A percentile compares a stretch with the other conserved stretches of the same genome.
phyloP scores from a whole-genome alignment of 2,329 filamentous ascomycete genomes.

The Alternaria consortialis region DNA sequence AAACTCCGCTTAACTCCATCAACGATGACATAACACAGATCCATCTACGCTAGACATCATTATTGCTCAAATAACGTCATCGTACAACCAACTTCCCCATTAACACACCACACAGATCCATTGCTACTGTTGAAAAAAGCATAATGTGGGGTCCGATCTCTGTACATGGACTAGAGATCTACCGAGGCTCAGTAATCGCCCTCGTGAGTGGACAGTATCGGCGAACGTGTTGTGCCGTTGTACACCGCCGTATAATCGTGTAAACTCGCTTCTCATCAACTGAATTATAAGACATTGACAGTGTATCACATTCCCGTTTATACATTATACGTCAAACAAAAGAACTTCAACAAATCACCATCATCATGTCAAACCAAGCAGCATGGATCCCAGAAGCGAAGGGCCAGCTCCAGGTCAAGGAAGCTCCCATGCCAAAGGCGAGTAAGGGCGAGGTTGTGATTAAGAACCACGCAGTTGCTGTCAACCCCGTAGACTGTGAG shows the following conservation, averaged over 20 bases:
- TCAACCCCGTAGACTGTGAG: slow-evolving; percentile 47
- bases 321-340: not conserved
- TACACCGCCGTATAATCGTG: not conserved
- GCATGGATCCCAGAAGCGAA: slow-evolving; percentile 44
- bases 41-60: slow-evolving; percentile 3
- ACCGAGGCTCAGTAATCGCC: not conserved
- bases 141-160: slow-evolving; percentile 4
- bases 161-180: not conserved
- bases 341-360: not conserved
- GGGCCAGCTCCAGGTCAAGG: slow-evolving; percentile 40
- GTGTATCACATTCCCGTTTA: not conserved
- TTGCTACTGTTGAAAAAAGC: not conserved
- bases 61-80: slow-evolving; percentile 1
- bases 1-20: slow-evolving; percentile 8
- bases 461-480: slow-evolving; percentile 45
- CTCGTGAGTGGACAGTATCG: not conserved
- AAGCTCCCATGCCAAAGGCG: slow-evolving; percentile 39
- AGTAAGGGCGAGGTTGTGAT: slow-evolving; percentile 45
- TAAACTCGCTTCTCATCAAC: not conserved
- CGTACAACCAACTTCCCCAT: not conserved
- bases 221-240: not conserved
- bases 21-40: slow-evolving; percentile 3
- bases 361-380: slow-evolving; percentile 44
- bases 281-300: not conserved
- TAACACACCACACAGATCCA: not conserved